Evolutionary conservation across 192 early-diverging fungal genomes (phyloP), one percentile per base, ranked within the genome.

Genomic region (Umbelopsis sp.): DNA sequence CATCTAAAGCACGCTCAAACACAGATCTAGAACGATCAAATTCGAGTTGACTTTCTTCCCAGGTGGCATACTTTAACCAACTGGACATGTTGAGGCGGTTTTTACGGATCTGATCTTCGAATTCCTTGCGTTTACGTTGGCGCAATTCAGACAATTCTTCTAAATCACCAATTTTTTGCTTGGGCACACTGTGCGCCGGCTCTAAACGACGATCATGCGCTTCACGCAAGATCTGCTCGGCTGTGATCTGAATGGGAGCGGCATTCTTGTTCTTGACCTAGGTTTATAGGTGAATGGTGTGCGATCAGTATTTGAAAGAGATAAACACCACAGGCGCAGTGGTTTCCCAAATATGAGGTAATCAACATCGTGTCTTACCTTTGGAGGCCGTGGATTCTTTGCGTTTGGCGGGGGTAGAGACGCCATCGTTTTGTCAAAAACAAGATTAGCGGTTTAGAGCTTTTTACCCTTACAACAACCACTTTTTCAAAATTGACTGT

Each of bases 261-360:
- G 98, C 91, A 81, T 92, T 97, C 86, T 99, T 99, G 84, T 99
- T 98, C 80, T 97, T 97, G 78, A 98, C 95, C 92, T 89, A 53
- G 16, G 48, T n/a, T n/a, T 46, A 46, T 30, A 48, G 35, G n/a
- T n/a, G n/a, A 69, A 35, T 22, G 61, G 11, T 46, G 45, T 35
- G n/a, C n/a, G 18, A 64, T 25, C 8, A 52, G 21, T 41, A 41
- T 41, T 6, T 41, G 37, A 9, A 41, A 1, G 37, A 6, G 0
- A 41, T 6, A 4, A 0, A 10, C 37, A 6, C 37, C 37, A 41
- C n/a, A n/a, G n/a, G 27, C 27, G 27, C 27, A 3, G 27, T 30
- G 27, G 27, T 30, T 30, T 30, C 1, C 1, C 27, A 30, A 30
- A 3, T 3, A 30, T 30, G 27, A 3, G 27, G 27, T 30, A 41